Evolutionary conservation across 306 rosid species (phyloP).

Genomic region (Morella rubra): DNA sequence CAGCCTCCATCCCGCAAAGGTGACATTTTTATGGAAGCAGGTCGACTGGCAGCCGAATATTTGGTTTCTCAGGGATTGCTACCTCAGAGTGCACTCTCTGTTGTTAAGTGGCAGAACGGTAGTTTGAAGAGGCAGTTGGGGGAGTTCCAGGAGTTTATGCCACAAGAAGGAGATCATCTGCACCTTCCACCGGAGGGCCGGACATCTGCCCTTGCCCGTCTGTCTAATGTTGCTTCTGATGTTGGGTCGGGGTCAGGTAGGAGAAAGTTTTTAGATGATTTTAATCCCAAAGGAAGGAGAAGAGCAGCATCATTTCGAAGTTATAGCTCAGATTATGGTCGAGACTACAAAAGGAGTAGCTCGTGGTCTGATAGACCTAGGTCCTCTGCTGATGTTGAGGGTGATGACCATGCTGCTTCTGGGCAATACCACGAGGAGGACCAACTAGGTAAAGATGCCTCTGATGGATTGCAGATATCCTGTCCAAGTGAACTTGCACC

Average conservation of each 20-base stretch:
- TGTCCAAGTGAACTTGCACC: constrained; percentile 35
- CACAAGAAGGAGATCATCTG: constrained; percentile 28
- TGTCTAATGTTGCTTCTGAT: constrained; percentile 46
- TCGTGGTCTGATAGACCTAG: constrained; percentile 62
- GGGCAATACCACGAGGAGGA: constrained; percentile 46
- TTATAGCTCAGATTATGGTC: constrained; percentile 65
- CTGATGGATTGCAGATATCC: constrained; percentile 32
- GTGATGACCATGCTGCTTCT: constrained; percentile 39
- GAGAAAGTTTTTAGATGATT: constrained; percentile 65
- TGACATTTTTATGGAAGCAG: constrained; percentile 83
- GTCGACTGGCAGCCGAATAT: constrained; percentile 90
- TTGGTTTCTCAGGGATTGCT: constrained; percentile 81
- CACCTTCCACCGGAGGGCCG: constrained; percentile 52
- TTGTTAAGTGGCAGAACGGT: constrained; percentile 46
- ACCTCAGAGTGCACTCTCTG: constrained; percentile 53
- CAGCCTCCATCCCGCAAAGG: constrained; percentile 33
- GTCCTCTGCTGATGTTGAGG: constrained; percentile 43
- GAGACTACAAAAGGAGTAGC: constrained; percentile 58
- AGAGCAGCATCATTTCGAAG: constrained; percentile 44
- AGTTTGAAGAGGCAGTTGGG: constrained; percentile 47
- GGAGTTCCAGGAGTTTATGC: constrained; percentile 39
- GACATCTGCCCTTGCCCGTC: constrained; percentile 58
- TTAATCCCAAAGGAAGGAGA: constrained; percentile 53
- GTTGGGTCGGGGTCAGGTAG: constrained; percentile 40
- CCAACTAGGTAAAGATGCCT: constrained; percentile 27